Evolutionary conservation across 768 basidiomycete species (phyloP), one percentile per base, ranked within the genome.

Genomic region (Gyrodon lividus): DNA sequence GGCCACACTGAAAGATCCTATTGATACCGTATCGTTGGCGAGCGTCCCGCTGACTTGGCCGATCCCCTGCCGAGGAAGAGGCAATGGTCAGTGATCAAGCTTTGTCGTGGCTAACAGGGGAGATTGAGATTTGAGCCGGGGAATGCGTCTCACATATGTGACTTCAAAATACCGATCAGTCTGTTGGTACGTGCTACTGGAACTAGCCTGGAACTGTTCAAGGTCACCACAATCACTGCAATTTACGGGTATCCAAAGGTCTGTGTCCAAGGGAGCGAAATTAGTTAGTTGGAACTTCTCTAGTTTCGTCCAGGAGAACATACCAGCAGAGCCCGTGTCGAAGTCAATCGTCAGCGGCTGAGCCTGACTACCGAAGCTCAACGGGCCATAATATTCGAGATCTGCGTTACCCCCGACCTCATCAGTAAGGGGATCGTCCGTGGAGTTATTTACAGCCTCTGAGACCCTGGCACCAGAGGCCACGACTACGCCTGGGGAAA

Each of bases 241-340:
- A 39, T 61, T 46, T 13, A 67, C 63, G 24, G 78, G 73, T 17
- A 77, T 63, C 81, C 85, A 87, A n/a, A 84, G 71, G 61, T 89
- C 87, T 30, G 79, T 72, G 17, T 9, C 12, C 12, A n/a, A 23
- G 31, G 17, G 4, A 2, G 26, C 30, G 6, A 23, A 12, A 14
- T 20, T 9, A 40, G n/a, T n/a, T n/a, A n/a, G n/a, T 28, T 2
- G n/a, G 23, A 28, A 43, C 16, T n/a, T n/a, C 41, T 28, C 28
- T 2, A 28, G 28, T 28, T 8, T 43, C 41, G 23, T n/a, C n/a
- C 6, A 9, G 26, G 16, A 43, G 16, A 43, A 1, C 55, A 8
- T 30, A 65, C 62, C 62, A 17, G 62, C 58, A 6, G 81, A 83
- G 44, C 86, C 84, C 3, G 86, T 87, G 64, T 89, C 87, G 56